A percentile compares a stretch with the other conserved stretches of the same genome.
These are phyloP conservation scores for Chrysanthemum seticuspe DNA, from an alignment of 129 eudicot genomes.

Conservation along the genomic window DNA sequence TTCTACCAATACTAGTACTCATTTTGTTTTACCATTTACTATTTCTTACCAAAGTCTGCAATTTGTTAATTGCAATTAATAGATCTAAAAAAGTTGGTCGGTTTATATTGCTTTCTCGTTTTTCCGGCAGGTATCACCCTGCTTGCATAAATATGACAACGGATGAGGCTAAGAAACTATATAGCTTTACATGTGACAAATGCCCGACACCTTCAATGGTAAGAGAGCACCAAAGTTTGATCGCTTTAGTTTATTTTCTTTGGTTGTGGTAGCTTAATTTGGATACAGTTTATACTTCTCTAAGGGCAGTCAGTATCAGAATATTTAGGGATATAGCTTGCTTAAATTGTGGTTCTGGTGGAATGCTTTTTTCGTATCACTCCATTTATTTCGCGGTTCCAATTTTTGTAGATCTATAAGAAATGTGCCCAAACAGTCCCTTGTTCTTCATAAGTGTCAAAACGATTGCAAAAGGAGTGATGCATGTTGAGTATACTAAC, in stretches of 20 bases:
- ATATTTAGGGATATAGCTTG: neutral
- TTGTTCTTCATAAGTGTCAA: too few species aligned
- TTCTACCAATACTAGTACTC: too few species aligned
- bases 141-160: slow-evolving; percentile 58
- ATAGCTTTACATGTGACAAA: slow-evolving; percentile 52
- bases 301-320: neutral
- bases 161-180: slow-evolving; percentile 57
- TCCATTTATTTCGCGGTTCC: too few species aligned
- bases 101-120: neutral
- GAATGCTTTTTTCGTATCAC: too few species aligned
- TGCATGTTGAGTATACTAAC: too few species aligned
- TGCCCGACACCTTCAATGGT: slow-evolving; percentile 36
- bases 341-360: neutral
- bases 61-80: slow-evolving; percentile 10
- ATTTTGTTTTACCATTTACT: too few species aligned
- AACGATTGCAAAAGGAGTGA: too few species aligned
- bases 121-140: slow-evolving; percentile 73
- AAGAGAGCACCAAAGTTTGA: slow-evolving; percentile 21
- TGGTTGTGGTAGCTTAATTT: neutral
- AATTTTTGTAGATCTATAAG: too few species aligned
- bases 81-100: too few species aligned
- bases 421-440: too few species aligned
- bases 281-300: neutral
- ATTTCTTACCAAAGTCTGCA: neutral
- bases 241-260: neutral